Evolutionary conservation across 1,284 basidiomycete species (phyloP).

Genomic region (Sphagnurus paluster): DNA sequence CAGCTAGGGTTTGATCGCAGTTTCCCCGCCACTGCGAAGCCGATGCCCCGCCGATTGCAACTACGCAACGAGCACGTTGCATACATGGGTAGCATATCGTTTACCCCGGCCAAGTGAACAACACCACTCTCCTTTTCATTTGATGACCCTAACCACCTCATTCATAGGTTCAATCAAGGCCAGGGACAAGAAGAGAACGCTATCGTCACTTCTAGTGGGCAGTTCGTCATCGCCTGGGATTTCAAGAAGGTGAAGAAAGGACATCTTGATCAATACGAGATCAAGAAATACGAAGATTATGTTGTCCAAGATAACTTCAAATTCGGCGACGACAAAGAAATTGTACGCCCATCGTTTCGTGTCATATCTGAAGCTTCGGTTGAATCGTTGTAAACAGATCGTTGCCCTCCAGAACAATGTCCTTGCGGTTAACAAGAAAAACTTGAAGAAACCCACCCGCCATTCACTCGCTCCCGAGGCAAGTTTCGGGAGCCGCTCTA

Average conservation of each 20-base stretch:
- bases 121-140: conserved; percentile 1
- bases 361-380: background rate
- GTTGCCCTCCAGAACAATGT: conserved; percentile 96
- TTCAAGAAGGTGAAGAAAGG: conserved; percentile 95
- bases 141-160: background rate
- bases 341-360: conserved; percentile 56
- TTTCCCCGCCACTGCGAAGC: conserved; percentile 95
- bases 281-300: conserved; percentile 93
- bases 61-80: conserved; percentile 92
- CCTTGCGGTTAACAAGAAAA: conserved; percentile 91
- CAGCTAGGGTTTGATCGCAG: conserved; percentile 90
- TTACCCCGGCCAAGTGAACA: conserved; percentile 86
- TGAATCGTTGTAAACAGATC: conserved; percentile 49
- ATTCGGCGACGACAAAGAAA: conserved; percentile 93
- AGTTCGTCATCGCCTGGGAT: conserved; percentile 95
- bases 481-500: conserved; percentile 50
- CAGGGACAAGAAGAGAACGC: conserved; percentile 88
- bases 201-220: conserved; percentile 96
- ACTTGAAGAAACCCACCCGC: conserved; percentile 84
- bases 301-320: conserved; percentile 98
- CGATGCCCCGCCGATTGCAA: conserved; percentile 87
- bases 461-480: conserved; percentile 64
- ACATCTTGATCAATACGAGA: conserved; percentile 88
- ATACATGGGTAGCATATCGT: conserved; percentile 91
- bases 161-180: conserved; percentile 85